A percentile compares a stretch with the other conserved stretches of the same genome.
Conservation (phyloP, 305 asterid species). For the Petunia hybrid region DNA sequence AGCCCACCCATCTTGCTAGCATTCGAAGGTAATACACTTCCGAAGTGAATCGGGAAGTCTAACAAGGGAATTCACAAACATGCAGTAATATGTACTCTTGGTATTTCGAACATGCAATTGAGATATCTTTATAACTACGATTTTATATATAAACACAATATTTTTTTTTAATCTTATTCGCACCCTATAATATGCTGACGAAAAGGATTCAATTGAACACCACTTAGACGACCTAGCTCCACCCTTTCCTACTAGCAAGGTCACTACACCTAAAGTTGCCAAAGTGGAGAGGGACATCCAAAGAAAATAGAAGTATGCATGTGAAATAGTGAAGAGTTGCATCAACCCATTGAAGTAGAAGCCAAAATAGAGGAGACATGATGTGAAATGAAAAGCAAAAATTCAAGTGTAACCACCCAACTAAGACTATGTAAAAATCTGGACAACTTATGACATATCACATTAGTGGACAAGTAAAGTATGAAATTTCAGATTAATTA, state of each 20-base stretch:
- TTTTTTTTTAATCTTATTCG: too few relatives aligned
- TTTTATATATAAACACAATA: too few relatives aligned
- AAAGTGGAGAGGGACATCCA: slow-evolving; percentile 5
- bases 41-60: background rate
- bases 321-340: background rate
- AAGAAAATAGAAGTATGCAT: background rate
- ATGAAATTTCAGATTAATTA: background rate
- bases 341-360: background rate
- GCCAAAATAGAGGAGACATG: background rate
- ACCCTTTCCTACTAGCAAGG: background rate
- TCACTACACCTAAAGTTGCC: background rate
- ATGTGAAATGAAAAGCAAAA: background rate
- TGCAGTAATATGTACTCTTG: too few relatives aligned
- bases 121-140: too few relatives aligned
- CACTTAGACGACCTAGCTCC: too few relatives aligned
- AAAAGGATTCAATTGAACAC: too few relatives aligned
- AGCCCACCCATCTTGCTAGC: background rate
- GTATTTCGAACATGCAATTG: too few relatives aligned
- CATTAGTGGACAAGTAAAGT: background rate
- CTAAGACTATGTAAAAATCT: background rate
- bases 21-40: background rate
- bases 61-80: too few relatives aligned
- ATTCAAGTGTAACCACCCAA: background rate
- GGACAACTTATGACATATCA: background rate
- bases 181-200: too few relatives aligned